These are phyloP conservation scores for Jamesozyma hellenica DNA, from an alignment of 805 yeast genomes.

Conservation along the genomic window DNA sequence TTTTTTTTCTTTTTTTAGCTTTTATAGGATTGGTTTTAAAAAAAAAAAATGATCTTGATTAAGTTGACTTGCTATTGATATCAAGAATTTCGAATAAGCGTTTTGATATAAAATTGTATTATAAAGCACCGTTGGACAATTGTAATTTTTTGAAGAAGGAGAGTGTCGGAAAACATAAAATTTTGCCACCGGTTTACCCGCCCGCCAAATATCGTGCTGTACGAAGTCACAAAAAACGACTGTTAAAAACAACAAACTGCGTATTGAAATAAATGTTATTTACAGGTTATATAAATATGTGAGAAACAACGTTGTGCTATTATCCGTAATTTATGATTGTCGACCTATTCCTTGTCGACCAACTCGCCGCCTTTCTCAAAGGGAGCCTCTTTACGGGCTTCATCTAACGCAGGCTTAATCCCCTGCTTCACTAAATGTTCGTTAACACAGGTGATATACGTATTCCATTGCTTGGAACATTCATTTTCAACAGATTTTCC, in stretches of 20 bases:
- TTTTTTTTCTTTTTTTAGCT: neutral
- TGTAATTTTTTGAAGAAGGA: too few relatives aligned
- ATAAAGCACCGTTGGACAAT: too few relatives aligned
- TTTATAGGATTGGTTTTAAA: too few relatives aligned
- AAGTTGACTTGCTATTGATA: too few relatives aligned
- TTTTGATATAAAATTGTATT: too few relatives aligned
- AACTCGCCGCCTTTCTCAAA: slow-evolving; percentile 59
- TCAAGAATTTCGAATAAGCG: too few relatives aligned
- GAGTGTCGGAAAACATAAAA: neutral
- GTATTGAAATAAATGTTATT: too few relatives aligned
- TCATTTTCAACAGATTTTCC: slow-evolving; percentile 58
- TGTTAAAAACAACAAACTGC: too few relatives aligned
- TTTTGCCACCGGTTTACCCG: neutral
- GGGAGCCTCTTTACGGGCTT: slow-evolving; percentile 84
- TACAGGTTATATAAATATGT: too few relatives aligned
- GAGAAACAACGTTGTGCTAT: too few relatives aligned
- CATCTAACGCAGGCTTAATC: slow-evolving; percentile 72
- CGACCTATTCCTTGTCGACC: neutral
- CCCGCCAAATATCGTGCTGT: neutral
- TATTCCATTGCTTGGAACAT: slow-evolving; percentile 82
- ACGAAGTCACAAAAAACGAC: neutral
- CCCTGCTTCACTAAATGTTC: slow-evolving; percentile 61
- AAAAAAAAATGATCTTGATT: too few relatives aligned
- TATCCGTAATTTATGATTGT: too few relatives aligned
- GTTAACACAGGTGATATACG: slow-evolving; percentile 81